Percentiles rank a stretch among this genome's conserved stretches.
These are phyloP conservation scores for Xerocomus nothofagi DNA, from an alignment of 1,284 basidiomycete genomes.

Conservation along the genomic window DNA sequence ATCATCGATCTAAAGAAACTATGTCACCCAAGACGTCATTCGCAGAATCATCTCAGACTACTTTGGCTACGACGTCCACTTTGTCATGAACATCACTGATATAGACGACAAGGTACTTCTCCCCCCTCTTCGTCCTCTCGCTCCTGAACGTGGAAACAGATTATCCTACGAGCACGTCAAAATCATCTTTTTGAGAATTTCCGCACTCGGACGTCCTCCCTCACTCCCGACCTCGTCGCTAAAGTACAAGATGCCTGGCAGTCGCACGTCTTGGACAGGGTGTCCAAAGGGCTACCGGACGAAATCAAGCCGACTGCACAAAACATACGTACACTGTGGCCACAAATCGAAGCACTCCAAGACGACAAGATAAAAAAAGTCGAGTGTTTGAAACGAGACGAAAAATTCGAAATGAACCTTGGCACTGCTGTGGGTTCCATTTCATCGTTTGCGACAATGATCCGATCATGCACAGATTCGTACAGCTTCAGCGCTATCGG, in stretches of 20 bases:
- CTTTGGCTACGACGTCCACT: slow-evolving; percentile 96
- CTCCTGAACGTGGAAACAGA: slow-evolving; percentile 52
- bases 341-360: slow-evolving; percentile 46
- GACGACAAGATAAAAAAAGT: slow-evolving; percentile 64
- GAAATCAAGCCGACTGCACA: slow-evolving; percentile 47
- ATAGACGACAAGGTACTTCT: slow-evolving; percentile 97
- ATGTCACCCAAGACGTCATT: slow-evolving; percentile 96
- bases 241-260: slow-evolving; percentile 67
- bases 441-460: slow-evolving; percentile 6
- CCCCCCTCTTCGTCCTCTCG: slow-evolving; percentile 3
- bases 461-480: slow-evolving; percentile 45
- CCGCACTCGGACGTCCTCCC: slow-evolving; percentile 51
- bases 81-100: slow-evolving; percentile 99
- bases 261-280: slow-evolving; percentile 60
- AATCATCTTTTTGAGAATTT: slow-evolving; percentile 77
- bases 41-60: slow-evolving; percentile 93
- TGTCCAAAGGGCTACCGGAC: slow-evolving; percentile 56
- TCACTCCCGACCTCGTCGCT: slow-evolving; percentile 60
- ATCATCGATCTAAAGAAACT: slow-evolving; percentile 66
- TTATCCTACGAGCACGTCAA: slow-evolving; percentile 88
- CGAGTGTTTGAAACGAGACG: slow-evolving; percentile 73
- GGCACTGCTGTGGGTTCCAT: slow-evolving; percentile 61
- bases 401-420: slow-evolving; percentile 90
- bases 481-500: slow-evolving; percentile 50
- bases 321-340: slow-evolving; percentile 54